Conservation (phyloP, 345 rosid genomes). For the Diplotaxis tenuifolia region DNA sequence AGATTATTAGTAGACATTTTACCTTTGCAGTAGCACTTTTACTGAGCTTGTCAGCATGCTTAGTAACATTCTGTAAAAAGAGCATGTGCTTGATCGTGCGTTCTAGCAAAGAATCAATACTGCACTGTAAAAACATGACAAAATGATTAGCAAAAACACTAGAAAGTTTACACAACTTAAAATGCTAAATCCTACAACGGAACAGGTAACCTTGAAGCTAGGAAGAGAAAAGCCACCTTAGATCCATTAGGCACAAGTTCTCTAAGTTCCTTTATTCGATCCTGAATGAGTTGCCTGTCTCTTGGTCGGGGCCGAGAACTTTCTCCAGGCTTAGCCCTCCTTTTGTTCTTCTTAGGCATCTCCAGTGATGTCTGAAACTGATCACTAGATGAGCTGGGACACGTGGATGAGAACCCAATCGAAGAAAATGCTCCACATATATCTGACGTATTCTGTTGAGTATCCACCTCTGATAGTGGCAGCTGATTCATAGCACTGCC, state of each 20-base stretch:
- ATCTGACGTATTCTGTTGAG: conserved; percentile 52
- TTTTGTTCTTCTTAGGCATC: conserved; percentile 63
- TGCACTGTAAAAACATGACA: conserved; percentile 63
- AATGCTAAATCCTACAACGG: background rate
- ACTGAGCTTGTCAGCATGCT: conserved; percentile 85
- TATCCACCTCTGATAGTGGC: conserved; percentile 44
- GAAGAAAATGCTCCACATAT: conserved; percentile 60
- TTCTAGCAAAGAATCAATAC: conserved; percentile 95
- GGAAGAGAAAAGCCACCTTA: conserved; percentile 60
- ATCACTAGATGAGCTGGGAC: conserved; percentile 66
- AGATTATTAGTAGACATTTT: background rate
- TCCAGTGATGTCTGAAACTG: conserved; percentile 60
- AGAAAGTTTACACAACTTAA: conserved; percentile 2
- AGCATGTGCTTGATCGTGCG: conserved; percentile 93
- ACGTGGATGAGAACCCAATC: conserved; percentile 65
- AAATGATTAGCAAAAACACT: conserved; percentile 35
- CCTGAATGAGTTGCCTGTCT: conserved; percentile 96
- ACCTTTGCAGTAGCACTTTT: conserved; percentile 73
- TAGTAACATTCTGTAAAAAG: conserved; percentile 74
- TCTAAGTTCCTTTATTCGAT: conserved; percentile 92
- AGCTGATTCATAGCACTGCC: conserved; percentile 49
- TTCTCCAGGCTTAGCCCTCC: conserved; percentile 86
- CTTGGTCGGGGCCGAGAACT: conserved; percentile 90
- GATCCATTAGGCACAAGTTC: conserved; percentile 95
- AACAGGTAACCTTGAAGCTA: conserved; percentile 8